Evolutionary conservation across 768 basidiomycete species (phyloP), one percentile per base, ranked within the genome.

Genomic region (Imleria badia): DNA sequence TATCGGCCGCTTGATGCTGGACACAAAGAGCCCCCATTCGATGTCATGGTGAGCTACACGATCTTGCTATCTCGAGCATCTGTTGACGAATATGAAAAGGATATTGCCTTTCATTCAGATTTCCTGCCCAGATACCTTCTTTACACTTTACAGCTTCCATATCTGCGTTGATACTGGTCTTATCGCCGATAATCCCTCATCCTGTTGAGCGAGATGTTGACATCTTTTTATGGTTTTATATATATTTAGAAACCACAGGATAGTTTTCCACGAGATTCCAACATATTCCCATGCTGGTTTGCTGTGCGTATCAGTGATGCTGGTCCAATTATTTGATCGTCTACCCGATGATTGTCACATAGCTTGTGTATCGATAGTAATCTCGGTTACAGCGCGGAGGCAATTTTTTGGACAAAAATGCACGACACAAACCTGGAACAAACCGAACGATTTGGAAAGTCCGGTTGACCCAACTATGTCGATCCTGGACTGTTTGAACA

Each of bases 291-390:
- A 44, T 45, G 50, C 48, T 50, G 58, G 50, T 57, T 43, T 48
- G 68, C 62, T 55, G 65, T 44, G 59, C 60, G 20, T 47, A 60
- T 57, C 56, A 45, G 46, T 12, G 39, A 51, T 56, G 52, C n/a
- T 58, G 30, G 34, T 41, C 35, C 44, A 23, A 52, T 47, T 35
- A 15, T 33, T 55, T 53, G 40, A 50, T 55, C 31, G 5, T 35
- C 31, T 51, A 41, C 38, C 19, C n/a, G 30, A 42, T 41, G 33
- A 39, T 54, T 55, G 51, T 51, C 38, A 48, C 22, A 36, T 12
- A 40, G 39, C 33, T 38, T 39, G 22, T 63, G 56, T 66, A 57
- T 55, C 33, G 30, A 45, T 64, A 56, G 26, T 26, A 26, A 26
- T 26, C 26, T 26, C 26, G 26, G 6, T 26, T 26, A 6, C 26